Conservation (phyloP, 73 alveolate genomes). For the Symbiodinium natans region DNA sequence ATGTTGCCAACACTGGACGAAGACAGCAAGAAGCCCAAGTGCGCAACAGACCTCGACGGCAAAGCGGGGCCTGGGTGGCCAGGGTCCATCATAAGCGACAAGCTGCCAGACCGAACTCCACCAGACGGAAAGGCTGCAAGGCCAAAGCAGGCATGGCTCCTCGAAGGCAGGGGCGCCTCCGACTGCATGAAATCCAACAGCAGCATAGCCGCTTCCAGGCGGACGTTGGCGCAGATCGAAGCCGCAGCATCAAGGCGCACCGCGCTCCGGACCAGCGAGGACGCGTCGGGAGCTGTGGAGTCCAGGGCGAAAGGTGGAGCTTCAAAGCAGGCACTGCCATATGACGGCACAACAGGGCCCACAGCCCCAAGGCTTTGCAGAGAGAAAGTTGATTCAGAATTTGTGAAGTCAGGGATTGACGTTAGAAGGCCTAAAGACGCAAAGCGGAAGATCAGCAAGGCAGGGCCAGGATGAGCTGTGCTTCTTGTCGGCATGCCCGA, state of each 20-base stretch:
- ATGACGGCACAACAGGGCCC: conserved; percentile 26
- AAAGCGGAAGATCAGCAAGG: neutral
- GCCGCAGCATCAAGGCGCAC: neutral
- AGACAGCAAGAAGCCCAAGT: neutral
- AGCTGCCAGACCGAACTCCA: neutral
- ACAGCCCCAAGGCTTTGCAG: neutral
- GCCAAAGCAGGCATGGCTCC: neutral
- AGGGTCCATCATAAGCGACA: conserved; percentile 10
- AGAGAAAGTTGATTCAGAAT: neutral
- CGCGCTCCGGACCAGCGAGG: neutral
- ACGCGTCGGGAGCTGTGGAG: neutral
- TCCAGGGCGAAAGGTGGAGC: neutral
- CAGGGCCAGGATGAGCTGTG: neutral
- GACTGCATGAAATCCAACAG: neutral
- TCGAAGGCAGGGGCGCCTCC: neutral
- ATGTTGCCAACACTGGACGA: neutral
- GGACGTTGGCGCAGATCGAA: neutral
- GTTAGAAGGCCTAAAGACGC: neutral
- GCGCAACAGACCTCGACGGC: neutral
- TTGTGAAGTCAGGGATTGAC: conserved; percentile 19
- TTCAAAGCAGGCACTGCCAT: conserved; percentile 11
- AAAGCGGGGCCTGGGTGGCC: conserved; percentile 20
- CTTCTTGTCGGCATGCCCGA: neutral
- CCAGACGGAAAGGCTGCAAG: neutral
- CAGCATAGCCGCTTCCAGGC: neutral